phyloP scores from a whole-genome alignment of 371 early-diverging fungal species.

The Mortierella sp. region DNA sequence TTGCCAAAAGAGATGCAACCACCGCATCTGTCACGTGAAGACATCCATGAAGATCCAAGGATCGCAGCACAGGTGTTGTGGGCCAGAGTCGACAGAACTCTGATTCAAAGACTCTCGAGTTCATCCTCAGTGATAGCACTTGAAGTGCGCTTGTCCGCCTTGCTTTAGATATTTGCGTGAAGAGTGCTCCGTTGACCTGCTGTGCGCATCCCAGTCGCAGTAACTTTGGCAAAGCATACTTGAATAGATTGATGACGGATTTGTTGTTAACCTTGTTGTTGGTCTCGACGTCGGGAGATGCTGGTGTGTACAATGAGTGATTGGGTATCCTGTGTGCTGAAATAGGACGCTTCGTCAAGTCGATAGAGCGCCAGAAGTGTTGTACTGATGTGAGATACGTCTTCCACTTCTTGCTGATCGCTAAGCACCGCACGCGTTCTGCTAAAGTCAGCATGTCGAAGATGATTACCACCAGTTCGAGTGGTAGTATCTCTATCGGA shows the following conservation, averaged over 20 bases:
- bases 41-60: constrained; percentile 35
- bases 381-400: constrained; percentile 16
- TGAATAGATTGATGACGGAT: constrained; percentile 26
- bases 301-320: constrained; percentile 17
- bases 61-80: constrained; percentile 23
- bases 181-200: constrained; percentile 17
- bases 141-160: constrained; percentile 26
- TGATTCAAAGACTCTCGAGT: constrained; percentile 24
- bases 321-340: constrained; percentile 1
- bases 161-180: constrained; percentile 23
- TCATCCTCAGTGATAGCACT: constrained; percentile 21
- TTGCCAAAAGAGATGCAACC: constrained; percentile 16
- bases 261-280: constrained; percentile 36
- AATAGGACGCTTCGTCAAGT: constrained; percentile 16
- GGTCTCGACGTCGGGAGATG: constrained; percentile 5
- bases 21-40: constrained; percentile 21
- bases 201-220: constrained; percentile 32
- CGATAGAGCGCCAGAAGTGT: constrained; percentile 41
- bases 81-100: constrained; percentile 43
- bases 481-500: constrained; percentile 37
- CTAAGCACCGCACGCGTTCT: constrained; percentile 29
- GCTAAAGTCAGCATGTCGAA: constrained; percentile 32
- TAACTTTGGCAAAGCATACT: constrained; percentile 24
- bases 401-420: constrained; percentile 46
- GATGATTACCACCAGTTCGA: constrained; percentile 32